phyloP scores from a whole-genome alignment of 495 filamentous ascomycete species.

The Penicillium bialowiezense region DNA sequence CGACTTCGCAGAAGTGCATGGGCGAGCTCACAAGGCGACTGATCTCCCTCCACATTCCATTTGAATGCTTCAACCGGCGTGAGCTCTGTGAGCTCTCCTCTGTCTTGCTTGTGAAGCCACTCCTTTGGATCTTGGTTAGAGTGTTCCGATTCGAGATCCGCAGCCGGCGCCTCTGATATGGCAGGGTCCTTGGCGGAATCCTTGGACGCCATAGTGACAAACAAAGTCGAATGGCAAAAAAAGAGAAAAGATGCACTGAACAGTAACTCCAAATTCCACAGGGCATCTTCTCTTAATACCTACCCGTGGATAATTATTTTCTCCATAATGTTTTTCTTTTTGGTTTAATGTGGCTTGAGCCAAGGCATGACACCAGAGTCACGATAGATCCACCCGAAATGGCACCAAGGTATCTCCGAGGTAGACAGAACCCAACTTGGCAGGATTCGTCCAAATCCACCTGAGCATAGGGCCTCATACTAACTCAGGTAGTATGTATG shows the following conservation, averaged over 20 bases:
- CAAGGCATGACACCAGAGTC: neutral
- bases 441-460: neutral
- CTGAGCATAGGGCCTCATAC: neutral
- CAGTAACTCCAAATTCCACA: neutral
- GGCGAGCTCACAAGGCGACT: conserved; percentile 23
- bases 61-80: conserved; percentile 25
- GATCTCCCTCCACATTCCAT: conserved; percentile 28
- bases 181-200: neutral
- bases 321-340: no score
- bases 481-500: neutral
- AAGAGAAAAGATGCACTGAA: neutral
- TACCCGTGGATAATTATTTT: neutral
- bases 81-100: conserved; percentile 15
- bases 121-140: neutral
- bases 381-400: conserved; percentile 5
- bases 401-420: neutral
- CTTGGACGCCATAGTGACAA: neutral
- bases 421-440: neutral
- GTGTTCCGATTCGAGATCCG: conserved; percentile 10
- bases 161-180: neutral
- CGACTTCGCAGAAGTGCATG: neutral
- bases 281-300: neutral
- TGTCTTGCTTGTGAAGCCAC: conserved; percentile 1
- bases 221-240: neutral
- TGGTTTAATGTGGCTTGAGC: neutral